Percentiles rank a stretch among this genome's conserved stretches.
Evolutionary conservation across 2,329 filamentous ascomycete species (phyloP).

Genomic region (Pleoardoris graminearum): DNA sequence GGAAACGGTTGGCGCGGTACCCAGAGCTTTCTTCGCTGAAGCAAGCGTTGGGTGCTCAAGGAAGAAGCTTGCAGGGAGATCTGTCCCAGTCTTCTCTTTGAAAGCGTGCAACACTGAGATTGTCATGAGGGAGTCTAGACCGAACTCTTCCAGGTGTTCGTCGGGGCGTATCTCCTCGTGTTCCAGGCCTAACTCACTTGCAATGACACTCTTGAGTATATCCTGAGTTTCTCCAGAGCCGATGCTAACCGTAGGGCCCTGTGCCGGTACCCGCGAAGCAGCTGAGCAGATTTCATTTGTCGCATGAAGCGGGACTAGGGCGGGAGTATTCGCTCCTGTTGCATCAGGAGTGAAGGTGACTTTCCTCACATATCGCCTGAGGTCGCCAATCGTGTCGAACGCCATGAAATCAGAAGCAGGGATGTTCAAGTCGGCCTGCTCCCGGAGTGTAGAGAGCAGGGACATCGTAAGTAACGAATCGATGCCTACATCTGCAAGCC

Average conservation of each 20-base stretch:
- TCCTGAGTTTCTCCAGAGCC: background rate
- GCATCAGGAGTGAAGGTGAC: background rate
- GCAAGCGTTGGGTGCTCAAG: constrained; percentile 20
- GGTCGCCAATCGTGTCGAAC: constrained; percentile 65
- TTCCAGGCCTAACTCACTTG: background rate
- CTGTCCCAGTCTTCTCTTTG: constrained; percentile 4
- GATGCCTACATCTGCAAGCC: constrained; percentile 63
- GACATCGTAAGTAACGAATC: constrained; percentile 58
- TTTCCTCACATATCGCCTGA: constrained; percentile 32
- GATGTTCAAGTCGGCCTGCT: constrained; percentile 55
- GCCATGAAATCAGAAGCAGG: constrained; percentile 60
- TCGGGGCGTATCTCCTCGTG: background rate
- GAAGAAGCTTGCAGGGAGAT: constrained; percentile 2
- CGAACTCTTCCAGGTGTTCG: background rate
- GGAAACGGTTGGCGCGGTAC: background rate
- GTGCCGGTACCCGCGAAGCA: background rate
- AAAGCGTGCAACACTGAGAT: constrained; percentile 10
- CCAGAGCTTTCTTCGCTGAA: constrained; percentile 8
- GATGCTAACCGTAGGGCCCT: background rate
- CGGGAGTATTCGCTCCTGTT: background rate
- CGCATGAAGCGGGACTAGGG: background rate
- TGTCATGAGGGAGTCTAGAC: constrained; percentile 9
- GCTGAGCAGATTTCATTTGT: background rate
- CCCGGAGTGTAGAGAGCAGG: constrained; percentile 55
- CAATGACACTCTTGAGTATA: background rate